Base-by-base conservation (phyloP, 2,329 filamentous ascomycete species). In the Kalmusia sp. region DNA sequence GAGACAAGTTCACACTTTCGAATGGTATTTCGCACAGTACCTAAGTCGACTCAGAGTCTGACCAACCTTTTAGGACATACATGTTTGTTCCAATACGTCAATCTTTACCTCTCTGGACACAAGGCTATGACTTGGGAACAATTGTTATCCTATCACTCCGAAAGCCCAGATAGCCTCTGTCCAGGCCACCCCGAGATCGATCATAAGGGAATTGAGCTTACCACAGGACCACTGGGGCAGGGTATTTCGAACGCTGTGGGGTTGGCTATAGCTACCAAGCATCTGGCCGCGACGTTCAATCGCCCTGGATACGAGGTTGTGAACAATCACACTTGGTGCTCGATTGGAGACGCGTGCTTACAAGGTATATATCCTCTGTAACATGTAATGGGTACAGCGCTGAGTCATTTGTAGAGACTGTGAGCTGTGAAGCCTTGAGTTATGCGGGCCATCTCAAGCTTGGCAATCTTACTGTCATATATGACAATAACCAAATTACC, bases 401-500 rank as follows among this genome's bases (percentile, higher is more conserved):
- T 40, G 24, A 49, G 19, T 4, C 4, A 27, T 3, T 6, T 14
- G 9, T n/a, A 50, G 84, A 86, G 65, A 84, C 84, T 24, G 82
- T 86, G 1, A 79, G 76, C 0, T 72, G 85, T 2, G 84, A 87
- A 64, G 80, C 84, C 0, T 79, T 87, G 41, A 79, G 79, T 3
- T 77, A 85, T 5, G 83, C 83, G 5, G 84, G 83, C 1, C 82
- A 85, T 64, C 77, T 79, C 66, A 77, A 76, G 57, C 73, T 87
- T 8, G 80, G 82, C 69, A 86, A 86, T 64, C 70, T 87, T 1
- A 79, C 79, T 3, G 69, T 86, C 22, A 80, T 85, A 40, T 86
- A 86, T 58, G 84, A 86, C 58, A 86, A 87, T 68, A 86, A 86
- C 65, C 80, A 84, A 60, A 74, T 86, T 41, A 85, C 83, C 4